A percentile compares a stretch with the other conserved stretches of the same genome.
phyloP scores from a whole-genome alignment of 331 rosid genomes.

The Saraca asoca region DNA sequence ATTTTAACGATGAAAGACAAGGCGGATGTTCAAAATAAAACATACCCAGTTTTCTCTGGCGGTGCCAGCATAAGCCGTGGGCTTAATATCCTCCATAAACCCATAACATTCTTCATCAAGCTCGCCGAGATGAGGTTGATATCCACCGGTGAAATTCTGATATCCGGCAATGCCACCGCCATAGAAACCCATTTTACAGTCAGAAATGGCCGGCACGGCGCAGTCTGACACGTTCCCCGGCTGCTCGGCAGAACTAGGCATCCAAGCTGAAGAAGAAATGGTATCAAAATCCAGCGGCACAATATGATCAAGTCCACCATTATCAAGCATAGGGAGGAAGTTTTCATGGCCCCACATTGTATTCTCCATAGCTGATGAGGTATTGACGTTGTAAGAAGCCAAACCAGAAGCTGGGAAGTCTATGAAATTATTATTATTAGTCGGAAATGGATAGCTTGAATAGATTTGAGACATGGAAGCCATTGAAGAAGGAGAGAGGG shows the following conservation, averaged over 20 bases:
- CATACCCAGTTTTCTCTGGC: conserved; percentile 59
- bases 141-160: conserved; percentile 41
- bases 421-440: conserved; percentile 17
- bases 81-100: conserved; percentile 51
- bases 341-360: conserved; percentile 54
- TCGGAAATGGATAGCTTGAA: conserved; percentile 39
- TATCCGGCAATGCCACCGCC: conserved; percentile 33
- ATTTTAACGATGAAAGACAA: conserved; percentile 17
- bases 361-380: conserved; percentile 25
- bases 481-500: conserved; percentile 41
- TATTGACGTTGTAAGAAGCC: background rate
- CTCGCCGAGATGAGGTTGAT: conserved; percentile 30
- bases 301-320: conserved; percentile 40
- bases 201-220: conserved; percentile 41
- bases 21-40: background rate
- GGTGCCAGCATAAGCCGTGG: conserved; percentile 39
- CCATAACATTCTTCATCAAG: conserved; percentile 60
- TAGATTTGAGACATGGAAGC: conserved; percentile 51
- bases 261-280: conserved; percentile 35
- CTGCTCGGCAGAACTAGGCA: conserved; percentile 39
- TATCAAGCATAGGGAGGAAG: conserved; percentile 45
- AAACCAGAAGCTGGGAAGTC: conserved; percentile 26
- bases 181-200: conserved; percentile 41
- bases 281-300: conserved; percentile 44
- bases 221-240: conserved; percentile 32